Conservation (phyloP, 116 monocot species). For the Thalassia testudinum region DNA sequence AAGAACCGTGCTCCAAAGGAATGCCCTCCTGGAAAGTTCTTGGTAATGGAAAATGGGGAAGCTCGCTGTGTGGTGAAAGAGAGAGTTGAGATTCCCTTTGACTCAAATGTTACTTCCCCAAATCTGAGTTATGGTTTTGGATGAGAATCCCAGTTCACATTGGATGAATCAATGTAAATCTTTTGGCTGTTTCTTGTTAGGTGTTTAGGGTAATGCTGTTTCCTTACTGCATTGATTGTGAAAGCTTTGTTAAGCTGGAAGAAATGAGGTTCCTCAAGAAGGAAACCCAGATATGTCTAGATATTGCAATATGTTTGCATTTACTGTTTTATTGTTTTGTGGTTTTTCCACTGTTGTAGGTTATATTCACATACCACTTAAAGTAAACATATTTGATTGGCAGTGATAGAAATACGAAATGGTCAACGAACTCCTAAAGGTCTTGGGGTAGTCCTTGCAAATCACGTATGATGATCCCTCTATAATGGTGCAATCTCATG, state of each 20-base stretch:
- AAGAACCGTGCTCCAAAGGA: slow-evolving; percentile 4
- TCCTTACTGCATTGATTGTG: neutral
- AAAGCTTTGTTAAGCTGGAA: neutral
- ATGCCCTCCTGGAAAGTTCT: slow-evolving; percentile 55
- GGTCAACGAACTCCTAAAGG: no score
- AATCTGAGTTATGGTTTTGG: slow-evolving; percentile 59
- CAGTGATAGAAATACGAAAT: no score
- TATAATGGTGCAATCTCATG: no score
- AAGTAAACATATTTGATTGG: no score
- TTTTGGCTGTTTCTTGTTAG: neutral
- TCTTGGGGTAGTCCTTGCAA: no score
- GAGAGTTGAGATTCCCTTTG: slow-evolving; percentile 70
- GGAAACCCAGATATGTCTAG: no score
- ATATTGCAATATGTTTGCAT: no score
- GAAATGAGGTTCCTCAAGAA: no score
- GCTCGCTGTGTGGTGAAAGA: slow-evolving; percentile 57
- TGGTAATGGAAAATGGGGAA: slow-evolving; percentile 63
- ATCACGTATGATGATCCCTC: no score
- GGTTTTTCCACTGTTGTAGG: no score
- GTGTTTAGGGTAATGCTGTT: neutral
- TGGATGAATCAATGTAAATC: neutral
- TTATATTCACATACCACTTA: no score
- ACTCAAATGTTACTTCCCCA: slow-evolving; percentile 26
- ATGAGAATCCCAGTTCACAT: neutral
- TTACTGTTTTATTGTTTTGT: no score